These are phyloP conservation scores for Aureobasidium subglaciale DNA, from an alignment of 2,329 filamentous ascomycete species.

Conservation along the genomic window DNA sequence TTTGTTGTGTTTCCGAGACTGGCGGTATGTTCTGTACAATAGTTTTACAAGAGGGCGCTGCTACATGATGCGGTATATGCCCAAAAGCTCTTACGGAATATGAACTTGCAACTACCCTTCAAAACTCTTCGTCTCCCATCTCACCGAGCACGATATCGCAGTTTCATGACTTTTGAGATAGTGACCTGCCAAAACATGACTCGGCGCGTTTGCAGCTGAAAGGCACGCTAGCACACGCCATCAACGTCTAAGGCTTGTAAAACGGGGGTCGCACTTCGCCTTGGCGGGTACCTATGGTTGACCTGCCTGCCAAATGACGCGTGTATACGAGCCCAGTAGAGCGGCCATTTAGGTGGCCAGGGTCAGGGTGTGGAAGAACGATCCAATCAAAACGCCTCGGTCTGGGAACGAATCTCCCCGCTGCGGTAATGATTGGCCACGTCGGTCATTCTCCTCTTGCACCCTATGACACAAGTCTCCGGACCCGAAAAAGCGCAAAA, in stretches of 20 bases:
- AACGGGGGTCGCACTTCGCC: neutral
- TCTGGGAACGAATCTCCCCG: neutral
- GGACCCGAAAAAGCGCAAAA: neutral
- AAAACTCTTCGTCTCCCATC: neutral
- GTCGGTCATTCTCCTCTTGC: neutral
- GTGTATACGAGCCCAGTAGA: neutral
- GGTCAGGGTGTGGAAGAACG: neutral
- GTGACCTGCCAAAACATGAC: conserved; percentile 9
- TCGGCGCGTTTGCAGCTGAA: neutral
- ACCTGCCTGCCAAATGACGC: conserved; percentile 2
- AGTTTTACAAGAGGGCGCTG: neutral
- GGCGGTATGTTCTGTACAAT: conserved; percentile 3
- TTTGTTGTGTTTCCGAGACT: neutral
- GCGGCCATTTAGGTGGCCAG: neutral
- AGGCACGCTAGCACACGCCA: neutral
- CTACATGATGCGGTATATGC: neutral
- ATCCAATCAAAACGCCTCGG: neutral
- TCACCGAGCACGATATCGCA: neutral
- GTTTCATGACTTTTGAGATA: conserved; percentile 1
- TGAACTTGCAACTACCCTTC: neutral
- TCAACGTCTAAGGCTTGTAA: conserved; percentile 11
- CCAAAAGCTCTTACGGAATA: neutral
- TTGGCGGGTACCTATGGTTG: conserved; percentile 1
- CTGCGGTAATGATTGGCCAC: neutral
- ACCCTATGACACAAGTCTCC: conserved; percentile 1